phyloP scores from a whole-genome alignment of 2,329 filamentous ascomycete species.

The Pezicula neosporulosa region DNA sequence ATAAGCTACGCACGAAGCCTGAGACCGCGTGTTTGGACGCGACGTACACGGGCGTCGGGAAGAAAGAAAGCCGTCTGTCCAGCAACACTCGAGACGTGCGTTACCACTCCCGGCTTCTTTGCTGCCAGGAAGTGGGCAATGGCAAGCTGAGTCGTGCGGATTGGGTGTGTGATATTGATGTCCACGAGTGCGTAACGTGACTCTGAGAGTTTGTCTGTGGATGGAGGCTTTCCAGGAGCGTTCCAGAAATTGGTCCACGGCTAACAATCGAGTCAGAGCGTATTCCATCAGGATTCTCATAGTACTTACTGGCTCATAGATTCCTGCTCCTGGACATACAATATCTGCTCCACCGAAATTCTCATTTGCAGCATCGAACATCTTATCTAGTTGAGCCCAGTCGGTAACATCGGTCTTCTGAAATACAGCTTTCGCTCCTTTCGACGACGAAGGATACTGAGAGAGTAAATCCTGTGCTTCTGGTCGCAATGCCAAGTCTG shows the following conservation, averaged over 20 bases:
- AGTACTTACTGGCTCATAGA: slow-evolving; percentile 43
- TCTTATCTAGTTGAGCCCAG: slow-evolving; percentile 33
- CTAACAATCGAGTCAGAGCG: slow-evolving; percentile 1
- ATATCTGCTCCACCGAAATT: slow-evolving; percentile 33
- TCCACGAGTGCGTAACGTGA: slow-evolving; percentile 40
- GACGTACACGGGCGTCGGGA: slow-evolving; percentile 39
- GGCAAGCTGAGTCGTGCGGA: slow-evolving; percentile 46
- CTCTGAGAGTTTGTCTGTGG: slow-evolving; percentile 31
- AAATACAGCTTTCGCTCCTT: slow-evolving; percentile 31
- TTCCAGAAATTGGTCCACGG: slow-evolving; percentile 40
- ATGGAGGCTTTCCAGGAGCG: slow-evolving; percentile 36
- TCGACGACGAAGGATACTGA: slow-evolving; percentile 18
- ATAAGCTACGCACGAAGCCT: slow-evolving; percentile 37
- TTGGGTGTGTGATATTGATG: slow-evolving; percentile 48
- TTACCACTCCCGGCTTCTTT: slow-evolving; percentile 12
- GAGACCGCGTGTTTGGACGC: slow-evolving; percentile 44
- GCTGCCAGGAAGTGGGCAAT: slow-evolving; percentile 37
- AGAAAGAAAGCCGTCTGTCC: slow-evolving; percentile 34
- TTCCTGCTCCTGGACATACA: slow-evolving; percentile 42
- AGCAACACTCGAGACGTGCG: slow-evolving; percentile 45
- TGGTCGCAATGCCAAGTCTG: slow-evolving; percentile 33
- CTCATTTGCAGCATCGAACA: slow-evolving; percentile 30
- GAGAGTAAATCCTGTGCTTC: slow-evolving; percentile 32
- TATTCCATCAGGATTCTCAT: not conserved
- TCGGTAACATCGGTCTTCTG: slow-evolving; percentile 41